A percentile compares a stretch with the other conserved stretches of the same genome.
Evolutionary conservation across 2,329 filamentous ascomycete species (phyloP).

Genomic region (Acrocalymma vagum): DNA sequence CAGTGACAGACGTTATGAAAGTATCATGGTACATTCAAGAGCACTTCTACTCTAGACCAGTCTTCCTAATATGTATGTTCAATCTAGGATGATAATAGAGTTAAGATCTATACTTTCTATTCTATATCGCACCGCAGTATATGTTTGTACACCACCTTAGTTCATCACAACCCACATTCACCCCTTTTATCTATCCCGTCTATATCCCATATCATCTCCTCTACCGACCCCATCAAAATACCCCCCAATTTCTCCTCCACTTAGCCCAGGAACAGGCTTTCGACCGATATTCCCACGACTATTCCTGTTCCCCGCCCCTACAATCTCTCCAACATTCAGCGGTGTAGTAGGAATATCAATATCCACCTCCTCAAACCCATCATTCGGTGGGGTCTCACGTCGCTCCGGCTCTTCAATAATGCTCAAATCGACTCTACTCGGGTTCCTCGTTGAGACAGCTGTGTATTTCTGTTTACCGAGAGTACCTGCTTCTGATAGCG

Average conservation of each 20-base stretch:
- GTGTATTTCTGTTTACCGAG: conserved; percentile 9
- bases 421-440: conserved; percentile 30
- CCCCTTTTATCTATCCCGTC: conserved; percentile 16
- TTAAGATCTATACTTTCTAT: no score
- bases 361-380: conserved; percentile 26
- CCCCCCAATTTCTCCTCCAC: conserved; percentile 7
- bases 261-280: conserved; percentile 23
- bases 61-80: no score
- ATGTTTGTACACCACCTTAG: no score
- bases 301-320: conserved; percentile 16
- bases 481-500: conserved; percentile 28
- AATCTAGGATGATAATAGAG: no score
- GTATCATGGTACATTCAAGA: no score
- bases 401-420: conserved; percentile 26
- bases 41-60: no score
- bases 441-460: conserved; percentile 20
- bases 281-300: conserved; percentile 9
- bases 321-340: conserved; percentile 28
- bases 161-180: no score
- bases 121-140: no score
- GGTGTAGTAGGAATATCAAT: conserved; percentile 31
- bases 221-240: conserved; percentile 13
- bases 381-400: conserved; percentile 20
- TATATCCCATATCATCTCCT: conserved; percentile 28
- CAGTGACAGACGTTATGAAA: conserved; percentile 5